Percentiles rank a stretch among this genome's conserved stretches.
Conservation (phyloP, 1,284 basidiomycete genomes). For the Tylopilus sp. region DNA sequence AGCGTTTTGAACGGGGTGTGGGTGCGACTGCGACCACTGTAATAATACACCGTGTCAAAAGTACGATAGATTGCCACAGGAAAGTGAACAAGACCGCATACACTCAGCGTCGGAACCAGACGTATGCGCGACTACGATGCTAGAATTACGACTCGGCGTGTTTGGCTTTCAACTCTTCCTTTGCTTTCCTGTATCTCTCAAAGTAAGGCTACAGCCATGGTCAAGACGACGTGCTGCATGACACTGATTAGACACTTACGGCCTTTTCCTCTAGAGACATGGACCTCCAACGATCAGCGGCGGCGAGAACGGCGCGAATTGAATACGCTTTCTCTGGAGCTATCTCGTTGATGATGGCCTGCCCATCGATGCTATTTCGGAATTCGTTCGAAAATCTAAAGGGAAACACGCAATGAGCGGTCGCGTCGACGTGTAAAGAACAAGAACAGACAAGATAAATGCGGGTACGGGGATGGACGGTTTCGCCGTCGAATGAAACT, state of each 20-base stretch:
- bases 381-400: slow-evolving; percentile 27
- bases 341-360: slow-evolving; percentile 12
- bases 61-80: not conserved
- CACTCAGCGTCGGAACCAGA: not conserved
- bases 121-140: slow-evolving; percentile 40
- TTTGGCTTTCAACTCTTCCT: slow-evolving; percentile 13
- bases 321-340: not conserved
- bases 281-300: slow-evolving; percentile 26
- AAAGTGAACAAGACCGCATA: slow-evolving; percentile 6
- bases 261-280: slow-evolving; percentile 30
- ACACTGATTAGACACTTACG: slow-evolving; percentile 10
- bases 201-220: slow-evolving; percentile 20
- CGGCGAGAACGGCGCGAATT: slow-evolving; percentile 10
- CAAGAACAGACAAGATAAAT: slow-evolving; percentile 22
- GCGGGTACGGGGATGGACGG: not conserved
- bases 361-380: slow-evolving; percentile 21
- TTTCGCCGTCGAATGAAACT: slow-evolving; percentile 5
- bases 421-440: not conserved
- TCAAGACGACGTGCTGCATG: slow-evolving; percentile 1
- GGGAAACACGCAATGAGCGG: not conserved
- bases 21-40: not conserved
- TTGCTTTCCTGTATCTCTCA: slow-evolving; percentile 19
- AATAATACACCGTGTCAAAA: slow-evolving; percentile 10
- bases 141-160: slow-evolving; percentile 24
- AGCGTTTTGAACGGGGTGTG: not conserved